Evolutionary conservation across 2,329 filamentous ascomycete genomes (phyloP).

Genomic region (Blastomyces silverae): DNA sequence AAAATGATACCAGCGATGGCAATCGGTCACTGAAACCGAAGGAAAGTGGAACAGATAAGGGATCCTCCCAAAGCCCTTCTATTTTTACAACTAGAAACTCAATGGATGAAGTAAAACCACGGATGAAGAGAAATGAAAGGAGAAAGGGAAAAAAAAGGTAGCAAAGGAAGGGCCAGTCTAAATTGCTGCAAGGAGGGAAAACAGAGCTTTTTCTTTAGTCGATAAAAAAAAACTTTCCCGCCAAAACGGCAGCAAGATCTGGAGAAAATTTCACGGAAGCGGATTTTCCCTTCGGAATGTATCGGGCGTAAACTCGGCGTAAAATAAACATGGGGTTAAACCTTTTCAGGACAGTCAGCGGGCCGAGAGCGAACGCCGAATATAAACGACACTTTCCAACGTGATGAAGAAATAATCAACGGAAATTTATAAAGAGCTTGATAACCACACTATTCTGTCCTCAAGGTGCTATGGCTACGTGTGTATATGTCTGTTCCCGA

Average conservation of each 20-base stretch:
- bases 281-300: constrained; percentile 36
- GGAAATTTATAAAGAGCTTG: too few relatives aligned
- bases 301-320: constrained; percentile 16
- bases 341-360: background rate
- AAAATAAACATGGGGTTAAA: constrained; percentile 18
- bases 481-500: background rate
- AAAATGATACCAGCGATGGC: background rate
- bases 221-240: constrained; percentile 17
- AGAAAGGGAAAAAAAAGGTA: constrained; percentile 22
- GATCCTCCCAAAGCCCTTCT: constrained; percentile 12
- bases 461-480: background rate
- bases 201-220: constrained; percentile 24
- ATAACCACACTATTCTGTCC: too few relatives aligned
- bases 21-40: constrained; percentile 16
- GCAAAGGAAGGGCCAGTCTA: constrained; percentile 30
- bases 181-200: constrained; percentile 29
- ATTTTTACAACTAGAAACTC: constrained; percentile 12
- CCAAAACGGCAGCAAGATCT: constrained; percentile 24
- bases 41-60: constrained; percentile 13
- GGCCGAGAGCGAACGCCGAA: constrained; percentile 3
- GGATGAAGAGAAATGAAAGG: constrained; percentile 20
- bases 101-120: constrained; percentile 16
- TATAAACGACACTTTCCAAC: background rate
- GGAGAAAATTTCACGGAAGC: constrained; percentile 41
- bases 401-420: background rate